Conservation (phyloP, 768 basidiomycete genomes). For the Podaxis sp. region DNA sequence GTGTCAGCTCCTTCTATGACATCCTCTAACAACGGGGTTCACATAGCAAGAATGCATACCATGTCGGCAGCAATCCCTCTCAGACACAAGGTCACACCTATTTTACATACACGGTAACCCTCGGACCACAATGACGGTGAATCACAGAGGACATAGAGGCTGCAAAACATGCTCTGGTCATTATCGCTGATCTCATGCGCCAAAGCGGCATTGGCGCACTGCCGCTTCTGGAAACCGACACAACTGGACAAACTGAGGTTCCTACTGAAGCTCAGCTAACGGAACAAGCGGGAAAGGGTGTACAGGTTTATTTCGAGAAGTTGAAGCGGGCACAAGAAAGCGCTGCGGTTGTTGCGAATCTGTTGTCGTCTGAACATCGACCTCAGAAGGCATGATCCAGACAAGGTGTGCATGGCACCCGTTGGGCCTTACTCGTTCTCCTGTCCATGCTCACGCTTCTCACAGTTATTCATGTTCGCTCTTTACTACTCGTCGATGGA, state of each 20-base stretch:
- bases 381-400: neutral
- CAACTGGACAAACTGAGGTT: neutral
- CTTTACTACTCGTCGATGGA: no score
- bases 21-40: neutral
- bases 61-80: conserved; percentile 47
- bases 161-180: conserved; percentile 49
- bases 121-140: neutral
- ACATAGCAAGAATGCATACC: conserved; percentile 60
- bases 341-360: conserved; percentile 47
- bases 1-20: neutral
- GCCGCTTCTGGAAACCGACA: conserved; percentile 36
- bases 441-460: no score
- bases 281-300: conserved; percentile 35
- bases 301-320: conserved; percentile 48
- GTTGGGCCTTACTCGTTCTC: neutral
- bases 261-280: conserved; percentile 49
- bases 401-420: neutral
- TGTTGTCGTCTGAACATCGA: conserved; percentile 17
- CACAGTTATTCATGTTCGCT: no score
- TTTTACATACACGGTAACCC: neutral
- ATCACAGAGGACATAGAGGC: conserved; percentile 39
- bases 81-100: conserved; percentile 51
- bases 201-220: conserved; percentile 67
- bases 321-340: conserved; percentile 55
- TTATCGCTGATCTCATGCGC: conserved; percentile 47